Evolutionary conservation across 352 stramenopile genomes (phyloP), one percentile per base, ranked within the genome.

Genomic region (Phytophthora melonis): DNA sequence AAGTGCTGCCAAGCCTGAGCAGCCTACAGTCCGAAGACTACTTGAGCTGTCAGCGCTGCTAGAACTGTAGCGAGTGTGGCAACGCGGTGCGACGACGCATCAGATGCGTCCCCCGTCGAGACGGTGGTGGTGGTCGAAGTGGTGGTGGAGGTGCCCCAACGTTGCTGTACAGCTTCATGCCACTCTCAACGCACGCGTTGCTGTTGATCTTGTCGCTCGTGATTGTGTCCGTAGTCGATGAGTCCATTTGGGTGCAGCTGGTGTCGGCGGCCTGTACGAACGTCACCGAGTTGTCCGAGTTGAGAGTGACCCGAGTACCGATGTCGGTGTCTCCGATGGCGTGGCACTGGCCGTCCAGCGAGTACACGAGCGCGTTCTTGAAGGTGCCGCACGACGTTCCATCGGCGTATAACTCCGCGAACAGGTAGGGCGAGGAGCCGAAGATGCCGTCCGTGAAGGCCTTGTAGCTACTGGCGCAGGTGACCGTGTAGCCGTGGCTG

Each of bases 121-220:
- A 27, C n/a, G 27, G 11, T 30, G 3, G 52, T 23, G 7, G 23
- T 58, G 11, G 21, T 55, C 19, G 47, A 25, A 30, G 18, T 58
- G 5, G 10, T 58, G 18, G 52, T 58, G n/a, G 52, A 43, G 19
- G 25, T 58, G 8, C 25, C 25, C 53, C 53, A 5, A 45, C 53
- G 53, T 58, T 58, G 53, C 23, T 58, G 53, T 58, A 61, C 16
- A 61, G 7, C 32, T 61, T 61, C 27, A 61, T 49, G 55, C 27
- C 18, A 9, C 32, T 30, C 30, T 49, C 32, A 6, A 61, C 8
- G 32, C 55, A 61, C 27, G 3, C 55, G n/a, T 49, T 61, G 1
- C 5, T 61, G 55, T 61, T 61, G 32, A 61, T 61, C 30, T 61
- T 34, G 32, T 47, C 55, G 55, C 55, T 61, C n/a, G 55, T 32